Percentiles rank a stretch among this genome's conserved stretches.
These are phyloP conservation scores for Fusarium pseudograminearum DNA, from an alignment of 2,329 filamentous ascomycete species.

Conservation along the genomic window DNA sequence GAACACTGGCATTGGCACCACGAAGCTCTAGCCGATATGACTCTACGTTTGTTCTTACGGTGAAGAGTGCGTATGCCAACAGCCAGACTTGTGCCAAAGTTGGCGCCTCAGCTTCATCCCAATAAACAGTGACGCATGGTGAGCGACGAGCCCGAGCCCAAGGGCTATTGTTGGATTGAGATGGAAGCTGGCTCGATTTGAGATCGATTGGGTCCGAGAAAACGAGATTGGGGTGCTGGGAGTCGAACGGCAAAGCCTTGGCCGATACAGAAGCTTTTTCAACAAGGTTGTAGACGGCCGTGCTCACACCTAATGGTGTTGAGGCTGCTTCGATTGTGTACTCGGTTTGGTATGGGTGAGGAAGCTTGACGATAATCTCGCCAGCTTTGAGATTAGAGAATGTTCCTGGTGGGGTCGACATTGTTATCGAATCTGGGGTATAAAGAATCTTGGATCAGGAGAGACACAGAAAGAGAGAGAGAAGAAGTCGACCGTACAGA, in stretches of 20 bases:
- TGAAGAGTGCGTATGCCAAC: constrained; percentile 65
- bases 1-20: constrained; percentile 53
- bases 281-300: constrained; percentile 53
- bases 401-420: constrained; percentile 34
- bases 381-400: constrained; percentile 45
- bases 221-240: constrained; percentile 54
- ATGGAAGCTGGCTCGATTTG: constrained; percentile 62
- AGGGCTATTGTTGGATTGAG: constrained; percentile 65
- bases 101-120: constrained; percentile 57
- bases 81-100: constrained; percentile 66
- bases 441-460: not conserved
- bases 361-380: constrained; percentile 61
- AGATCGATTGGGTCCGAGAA: constrained; percentile 61
- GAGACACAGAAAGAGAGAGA: constrained; percentile 4
- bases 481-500: not conserved
- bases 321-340: constrained; percentile 56
- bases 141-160: constrained; percentile 69
- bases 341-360: constrained; percentile 62
- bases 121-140: constrained; percentile 59
- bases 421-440: constrained; percentile 9
- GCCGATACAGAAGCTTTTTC: constrained; percentile 47
- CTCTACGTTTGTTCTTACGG: constrained; percentile 62
- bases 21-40: constrained; percentile 61
- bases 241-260: constrained; percentile 47
- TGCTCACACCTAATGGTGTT: constrained; percentile 33